A percentile compares a stretch with the other conserved stretches of the same genome.
These are phyloP conservation scores for Trebouxia sp. DNA, from an alignment of 139 green algal genomes.

Conservation along the genomic window DNA sequence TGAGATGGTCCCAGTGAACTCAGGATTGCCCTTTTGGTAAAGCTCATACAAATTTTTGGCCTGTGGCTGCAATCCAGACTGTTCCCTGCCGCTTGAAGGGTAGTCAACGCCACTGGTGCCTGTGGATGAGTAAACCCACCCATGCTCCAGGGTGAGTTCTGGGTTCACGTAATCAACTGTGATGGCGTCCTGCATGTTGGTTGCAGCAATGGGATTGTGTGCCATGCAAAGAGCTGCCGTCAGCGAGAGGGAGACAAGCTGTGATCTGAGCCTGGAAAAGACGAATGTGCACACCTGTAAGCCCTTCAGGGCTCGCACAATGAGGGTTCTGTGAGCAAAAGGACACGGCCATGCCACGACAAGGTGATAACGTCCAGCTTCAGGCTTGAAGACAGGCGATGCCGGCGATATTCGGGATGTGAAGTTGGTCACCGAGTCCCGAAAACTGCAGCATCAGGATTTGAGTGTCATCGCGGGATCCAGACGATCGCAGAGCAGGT, in stretches of 20 bases:
- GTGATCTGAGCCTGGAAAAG: background rate
- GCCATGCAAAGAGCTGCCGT: too few species aligned
- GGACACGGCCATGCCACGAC: background rate
- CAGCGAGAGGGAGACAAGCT: too few species aligned
- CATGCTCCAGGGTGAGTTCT: constrained; percentile 13
- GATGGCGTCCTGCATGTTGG: constrained; percentile 2
- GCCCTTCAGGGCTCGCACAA: background rate
- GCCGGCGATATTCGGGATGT: background rate
- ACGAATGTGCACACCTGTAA: background rate
- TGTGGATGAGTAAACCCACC: background rate
- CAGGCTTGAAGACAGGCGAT: background rate
- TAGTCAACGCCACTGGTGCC: background rate
- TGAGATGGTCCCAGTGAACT: constrained; percentile 6
- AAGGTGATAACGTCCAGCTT: background rate
- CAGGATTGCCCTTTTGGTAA: constrained; percentile 5
- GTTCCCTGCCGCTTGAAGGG: background rate
- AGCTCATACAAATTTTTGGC: constrained; percentile 1
- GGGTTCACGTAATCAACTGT: constrained; percentile 12
- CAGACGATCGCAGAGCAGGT: background rate
- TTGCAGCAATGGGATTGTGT: too few species aligned
- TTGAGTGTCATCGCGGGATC: background rate
- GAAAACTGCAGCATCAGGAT: background rate
- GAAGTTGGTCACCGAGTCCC: background rate
- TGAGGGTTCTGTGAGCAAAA: background rate
- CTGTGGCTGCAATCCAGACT: constrained; percentile 7